Percentiles rank a stretch among this genome's conserved stretches.
Evolutionary conservation across 148 eudicot species (phyloP).

Genomic region (Chenopodium album): DNA sequence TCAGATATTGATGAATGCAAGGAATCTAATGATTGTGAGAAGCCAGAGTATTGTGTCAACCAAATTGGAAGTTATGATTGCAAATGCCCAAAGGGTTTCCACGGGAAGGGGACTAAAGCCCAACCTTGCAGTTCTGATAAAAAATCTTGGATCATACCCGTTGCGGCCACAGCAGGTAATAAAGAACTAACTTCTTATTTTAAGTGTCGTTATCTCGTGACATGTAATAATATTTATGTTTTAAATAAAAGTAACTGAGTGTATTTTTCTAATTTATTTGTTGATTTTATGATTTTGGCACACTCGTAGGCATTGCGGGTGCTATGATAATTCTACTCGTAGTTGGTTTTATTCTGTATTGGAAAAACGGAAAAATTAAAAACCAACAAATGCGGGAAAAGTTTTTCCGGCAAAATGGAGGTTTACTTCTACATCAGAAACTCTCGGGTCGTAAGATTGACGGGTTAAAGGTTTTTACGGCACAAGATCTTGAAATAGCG

Average conservation of each 20-base stretch:
- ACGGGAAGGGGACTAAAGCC: neutral
- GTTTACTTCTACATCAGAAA: constrained; percentile 2
- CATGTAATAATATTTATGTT: too few relatives aligned
- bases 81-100: constrained; percentile 13
- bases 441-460: constrained; percentile 9
- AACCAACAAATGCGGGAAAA: neutral
- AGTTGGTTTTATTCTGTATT: neutral
- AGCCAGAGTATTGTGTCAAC: constrained; percentile 12
- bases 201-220: too few relatives aligned
- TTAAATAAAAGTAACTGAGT: too few relatives aligned
- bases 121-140: neutral
- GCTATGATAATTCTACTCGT: neutral
- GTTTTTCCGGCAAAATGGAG: constrained; percentile 17
- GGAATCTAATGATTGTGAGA: neutral
- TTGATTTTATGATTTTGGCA: neutral
- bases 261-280: too few relatives aligned
- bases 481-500: constrained; percentile 9
- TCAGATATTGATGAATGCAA: neutral
- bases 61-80: constrained; percentile 7
- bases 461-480: neutral
- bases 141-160: neutral
- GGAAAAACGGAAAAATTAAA: neutral
- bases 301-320: neutral
- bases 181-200: too few relatives aligned
- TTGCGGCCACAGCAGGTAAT: neutral